Conservation (phyloP, 495 filamentous ascomycete genomes). For the Melanomma pulvis-pyrius region DNA sequence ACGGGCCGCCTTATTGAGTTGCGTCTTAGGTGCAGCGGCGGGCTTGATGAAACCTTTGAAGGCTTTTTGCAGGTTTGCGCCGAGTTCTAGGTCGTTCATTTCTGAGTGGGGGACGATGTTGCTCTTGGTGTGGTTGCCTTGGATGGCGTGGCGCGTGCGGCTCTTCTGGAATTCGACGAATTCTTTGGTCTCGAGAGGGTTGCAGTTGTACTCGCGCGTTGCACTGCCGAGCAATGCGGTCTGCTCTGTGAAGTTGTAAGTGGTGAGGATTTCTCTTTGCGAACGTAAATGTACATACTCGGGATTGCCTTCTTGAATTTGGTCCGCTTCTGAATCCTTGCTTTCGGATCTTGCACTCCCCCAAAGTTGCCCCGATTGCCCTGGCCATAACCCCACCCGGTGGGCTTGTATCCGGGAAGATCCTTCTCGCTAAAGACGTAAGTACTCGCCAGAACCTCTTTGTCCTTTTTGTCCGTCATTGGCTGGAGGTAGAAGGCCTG, state of each 20-base stretch:
- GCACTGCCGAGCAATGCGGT: conserved; percentile 75
- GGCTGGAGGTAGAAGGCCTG: conserved; percentile 47
- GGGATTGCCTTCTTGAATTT: conserved; percentile 58
- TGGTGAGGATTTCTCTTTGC: not conserved
- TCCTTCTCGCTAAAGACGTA: conserved; percentile 92
- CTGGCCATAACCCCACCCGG: conserved; percentile 16
- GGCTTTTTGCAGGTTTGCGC: conserved; percentile 7
- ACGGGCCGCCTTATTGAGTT: conserved; percentile 78
- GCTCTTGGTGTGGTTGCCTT: conserved; percentile 34
- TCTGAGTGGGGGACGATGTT: conserved; percentile 15
- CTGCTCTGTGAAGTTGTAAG: conserved; percentile 64
- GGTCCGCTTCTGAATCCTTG: conserved; percentile 33
- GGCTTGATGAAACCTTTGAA: conserved; percentile 32
- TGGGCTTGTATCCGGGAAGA: conserved; percentile 66
- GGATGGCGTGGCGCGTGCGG: conserved; percentile 55
- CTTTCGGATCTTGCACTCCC: conserved; percentile 30
- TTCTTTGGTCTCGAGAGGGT: conserved; percentile 74
- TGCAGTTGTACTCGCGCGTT: conserved; percentile 74
- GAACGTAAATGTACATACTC: conserved; percentile 57
- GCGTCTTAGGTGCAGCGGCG: conserved; percentile 1
- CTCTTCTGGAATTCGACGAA: conserved; percentile 63
- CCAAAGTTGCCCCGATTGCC: conserved; percentile 3
- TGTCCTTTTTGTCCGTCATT: not conserved
- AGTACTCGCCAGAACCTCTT: conserved; percentile 64
- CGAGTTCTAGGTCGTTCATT: conserved; percentile 2